Evolutionary conservation across 495 filamentous ascomycete species (phyloP).

Genomic region (Penicillium silybi): DNA sequence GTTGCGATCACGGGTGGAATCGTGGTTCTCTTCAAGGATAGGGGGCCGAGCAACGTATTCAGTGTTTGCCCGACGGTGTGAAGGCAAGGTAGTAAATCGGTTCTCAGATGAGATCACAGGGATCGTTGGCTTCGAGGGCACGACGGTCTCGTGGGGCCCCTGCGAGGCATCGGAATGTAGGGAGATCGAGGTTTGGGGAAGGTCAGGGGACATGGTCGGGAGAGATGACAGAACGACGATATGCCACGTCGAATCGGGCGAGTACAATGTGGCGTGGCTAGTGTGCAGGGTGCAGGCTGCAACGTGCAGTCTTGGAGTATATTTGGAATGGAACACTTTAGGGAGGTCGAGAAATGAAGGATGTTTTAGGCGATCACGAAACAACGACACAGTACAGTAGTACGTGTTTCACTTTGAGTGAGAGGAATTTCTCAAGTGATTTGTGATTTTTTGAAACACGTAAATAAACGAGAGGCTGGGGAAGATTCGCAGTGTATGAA

Average conservation of each 20-base stretch:
- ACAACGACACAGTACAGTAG: background rate
- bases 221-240: conserved; percentile 10
- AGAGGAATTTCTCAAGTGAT: too few species aligned
- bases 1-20: conserved; percentile 16
- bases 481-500: conserved; percentile 9
- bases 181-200: conserved; percentile 13
- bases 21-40: conserved; percentile 19
- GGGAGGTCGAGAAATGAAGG: background rate
- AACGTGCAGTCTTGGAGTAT: conserved; percentile 6
- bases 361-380: background rate
- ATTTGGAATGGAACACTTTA: background rate
- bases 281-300: conserved; percentile 22
- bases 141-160: conserved; percentile 22
- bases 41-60: conserved; percentile 33
- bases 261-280: conserved; percentile 22
- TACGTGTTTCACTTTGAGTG: conserved; percentile 1
- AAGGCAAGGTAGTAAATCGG: conserved; percentile 21
- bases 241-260: conserved; percentile 34
- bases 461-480: conserved; percentile 27
- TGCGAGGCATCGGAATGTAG: conserved; percentile 28
- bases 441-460: conserved; percentile 5
- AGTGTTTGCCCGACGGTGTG: conserved; percentile 42
- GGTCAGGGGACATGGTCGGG: conserved; percentile 17
- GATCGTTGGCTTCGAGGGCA: conserved; percentile 16
- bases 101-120: conserved; percentile 14